Base-by-base conservation (phyloP, 805 yeast genomes). In the Suhomyces sp. region DNA sequence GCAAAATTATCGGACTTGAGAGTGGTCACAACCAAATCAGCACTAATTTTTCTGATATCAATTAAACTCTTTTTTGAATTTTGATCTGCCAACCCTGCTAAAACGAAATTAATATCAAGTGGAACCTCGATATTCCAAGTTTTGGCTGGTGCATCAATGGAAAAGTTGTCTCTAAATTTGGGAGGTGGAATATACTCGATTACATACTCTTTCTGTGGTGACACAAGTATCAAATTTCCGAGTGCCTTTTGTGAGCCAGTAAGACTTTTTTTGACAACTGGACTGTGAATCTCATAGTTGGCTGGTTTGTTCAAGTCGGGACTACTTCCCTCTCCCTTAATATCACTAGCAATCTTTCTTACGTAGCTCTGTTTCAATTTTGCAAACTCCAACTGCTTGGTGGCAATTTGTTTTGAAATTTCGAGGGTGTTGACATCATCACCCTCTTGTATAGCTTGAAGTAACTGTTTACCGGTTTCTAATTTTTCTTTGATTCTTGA, bases 11-110 rank as follows among this genome's bases (percentile, higher is more conserved):
- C 50, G 2, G 71, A 59, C 27, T 54, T 46, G 12, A 58, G 40
- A 14, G 70, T 58, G 20, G 57, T 32, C 1, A 54, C 68, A 4
- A 55, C 56, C 18, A 67, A 49, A 25, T 63, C 69, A 2, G 58
- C 54, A 2, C 27, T 21, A 7, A 54, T 40, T 2, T 31, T 11
- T 24, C 49, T 55, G 28, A 59, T 39, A 22, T 50, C 51, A 3
- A 34, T 15, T 1, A 62, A 60, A 5, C 39, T 42, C 22, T 49
- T 47, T 14, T 30, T 37, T 11, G 25, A 28, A 12, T 19, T 26
- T 5, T 19, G 2, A 5, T 35, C 31, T 5, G 39, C 33, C 7
- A 36, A 11, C 19, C 20, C 17, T 4, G 39, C 31, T n/a, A 26
- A 31, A 5, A 35, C 29, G 14, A 42, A 49, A 6, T 31, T 22